Evolutionary conservation across 2,329 filamentous ascomycete species (phyloP).

Genomic region (Mollisia scopiformis): DNA sequence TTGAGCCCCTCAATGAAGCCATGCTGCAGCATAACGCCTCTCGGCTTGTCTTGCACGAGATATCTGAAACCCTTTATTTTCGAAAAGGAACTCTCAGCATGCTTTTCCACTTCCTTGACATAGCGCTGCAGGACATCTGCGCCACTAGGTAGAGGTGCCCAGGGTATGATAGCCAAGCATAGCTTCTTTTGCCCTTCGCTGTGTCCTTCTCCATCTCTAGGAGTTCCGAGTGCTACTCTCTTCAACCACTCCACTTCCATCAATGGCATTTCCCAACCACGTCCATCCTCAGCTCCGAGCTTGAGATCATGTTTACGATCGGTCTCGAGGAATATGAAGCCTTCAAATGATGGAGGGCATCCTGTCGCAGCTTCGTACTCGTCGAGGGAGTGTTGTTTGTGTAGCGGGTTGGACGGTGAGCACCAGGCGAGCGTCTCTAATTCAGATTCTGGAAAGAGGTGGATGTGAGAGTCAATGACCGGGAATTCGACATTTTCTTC

Average conservation of each 20-base stretch:
- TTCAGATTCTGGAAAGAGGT: slow-evolving; percentile 77
- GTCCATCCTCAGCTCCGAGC: slow-evolving; percentile 46
- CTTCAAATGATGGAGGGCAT: slow-evolving; percentile 51
- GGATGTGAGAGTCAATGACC: slow-evolving; percentile 90
- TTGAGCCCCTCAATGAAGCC: slow-evolving; percentile 68
- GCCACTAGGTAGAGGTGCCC: slow-evolving; percentile 80
- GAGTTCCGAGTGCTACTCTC: slow-evolving; percentile 64
- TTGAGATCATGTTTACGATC: slow-evolving; percentile 69
- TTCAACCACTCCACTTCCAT: slow-evolving; percentile 72
- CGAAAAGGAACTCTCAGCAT: slow-evolving; percentile 63
- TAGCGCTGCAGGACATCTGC: slow-evolving; percentile 64
- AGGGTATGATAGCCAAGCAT: slow-evolving; percentile 75
- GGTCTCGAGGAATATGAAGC: slow-evolving; percentile 83
- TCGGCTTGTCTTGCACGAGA: slow-evolving; percentile 76
- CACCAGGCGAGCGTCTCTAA: slow-evolving; percentile 71
- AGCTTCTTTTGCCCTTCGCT: slow-evolving; percentile 50
- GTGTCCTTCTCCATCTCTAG: slow-evolving; percentile 62
- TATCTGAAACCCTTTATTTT: slow-evolving; percentile 82
- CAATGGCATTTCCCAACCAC: slow-evolving; percentile 70
- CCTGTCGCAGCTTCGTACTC: slow-evolving; percentile 35
- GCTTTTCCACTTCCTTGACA: slow-evolving; percentile 60
- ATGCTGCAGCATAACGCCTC: slow-evolving; percentile 64
- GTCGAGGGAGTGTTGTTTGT: slow-evolving; percentile 33
- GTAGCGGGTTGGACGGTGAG: slow-evolving; percentile 57
- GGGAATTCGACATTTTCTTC: slow-evolving; percentile 40